Evolutionary conservation across 2,329 filamentous ascomycete species (phyloP).

Genomic region (Lachnellula suecica): DNA sequence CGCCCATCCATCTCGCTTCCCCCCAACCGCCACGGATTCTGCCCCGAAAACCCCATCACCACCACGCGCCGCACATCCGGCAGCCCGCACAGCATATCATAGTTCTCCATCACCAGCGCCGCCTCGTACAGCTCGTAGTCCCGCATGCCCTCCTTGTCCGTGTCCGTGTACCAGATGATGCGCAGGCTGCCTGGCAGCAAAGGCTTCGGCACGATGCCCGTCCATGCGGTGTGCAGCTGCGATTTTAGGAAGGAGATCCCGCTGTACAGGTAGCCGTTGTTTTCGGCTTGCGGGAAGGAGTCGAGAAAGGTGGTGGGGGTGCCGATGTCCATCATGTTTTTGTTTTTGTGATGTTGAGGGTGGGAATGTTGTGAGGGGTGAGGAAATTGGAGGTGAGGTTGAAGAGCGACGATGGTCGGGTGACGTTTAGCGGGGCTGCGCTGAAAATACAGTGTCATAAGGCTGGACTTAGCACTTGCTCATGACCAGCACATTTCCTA

Average conservation of each 20-base stretch:
- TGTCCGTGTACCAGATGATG: slow-evolving; percentile 25
- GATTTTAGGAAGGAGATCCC: slow-evolving; percentile 23
- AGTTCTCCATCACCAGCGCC: slow-evolving; percentile 22
- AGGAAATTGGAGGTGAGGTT: no score
- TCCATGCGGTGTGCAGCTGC: slow-evolving; percentile 23
- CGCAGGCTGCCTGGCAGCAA: slow-evolving; percentile 23
- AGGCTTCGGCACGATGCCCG: slow-evolving; percentile 25
- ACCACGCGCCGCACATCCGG: slow-evolving; percentile 24
- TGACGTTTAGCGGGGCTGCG: no score
- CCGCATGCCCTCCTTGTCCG: slow-evolving; percentile 24
- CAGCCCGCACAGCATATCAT: slow-evolving; percentile 20
- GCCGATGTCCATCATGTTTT: slow-evolving; percentile 8
- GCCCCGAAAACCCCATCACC: slow-evolving; percentile 25
- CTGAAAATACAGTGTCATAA: no score
- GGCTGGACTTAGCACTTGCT: no score
- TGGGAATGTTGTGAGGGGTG: no score
- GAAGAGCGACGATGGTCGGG: no score
- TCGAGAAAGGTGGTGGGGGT: slow-evolving; percentile 27
- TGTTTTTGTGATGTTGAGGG: background rate
- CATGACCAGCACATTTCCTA: no score
- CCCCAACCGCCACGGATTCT: slow-evolving; percentile 31
- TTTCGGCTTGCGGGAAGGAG: slow-evolving; percentile 26
- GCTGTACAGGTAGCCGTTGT: slow-evolving; percentile 25
- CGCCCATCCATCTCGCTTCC: no score
- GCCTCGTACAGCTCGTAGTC: slow-evolving; percentile 28